Percentiles rank a stretch among this genome's conserved stretches.
These are phyloP conservation scores for Aureobasidium sp. DNA, from an alignment of 2,329 filamentous ascomycete species.

Conservation along the genomic window DNA sequence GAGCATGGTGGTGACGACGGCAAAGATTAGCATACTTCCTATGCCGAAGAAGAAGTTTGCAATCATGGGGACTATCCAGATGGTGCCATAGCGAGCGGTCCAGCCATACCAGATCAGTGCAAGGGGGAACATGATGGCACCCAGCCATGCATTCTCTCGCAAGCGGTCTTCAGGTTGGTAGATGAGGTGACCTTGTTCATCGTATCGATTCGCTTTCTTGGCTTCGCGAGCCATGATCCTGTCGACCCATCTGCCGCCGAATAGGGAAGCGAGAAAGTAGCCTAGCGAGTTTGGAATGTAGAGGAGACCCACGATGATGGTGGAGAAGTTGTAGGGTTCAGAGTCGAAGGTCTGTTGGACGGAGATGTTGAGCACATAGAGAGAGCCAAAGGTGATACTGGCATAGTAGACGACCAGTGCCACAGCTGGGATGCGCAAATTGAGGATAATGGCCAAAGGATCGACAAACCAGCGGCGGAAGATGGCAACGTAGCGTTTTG, in stretches of 20 bases:
- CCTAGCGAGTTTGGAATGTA: slow-evolving; percentile 71
- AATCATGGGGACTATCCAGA: slow-evolving; percentile 49
- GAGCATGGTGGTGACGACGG: slow-evolving; percentile 68
- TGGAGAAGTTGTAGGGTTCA: slow-evolving; percentile 59
- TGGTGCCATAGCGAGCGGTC: slow-evolving; percentile 54
- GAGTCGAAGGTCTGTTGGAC: slow-evolving; percentile 61
- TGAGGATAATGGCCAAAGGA: slow-evolving; percentile 61
- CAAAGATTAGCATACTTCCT: slow-evolving; percentile 71
- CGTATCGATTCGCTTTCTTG: slow-evolving; percentile 57
- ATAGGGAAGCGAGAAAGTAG: slow-evolving; percentile 59
- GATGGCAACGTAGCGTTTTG: slow-evolving; percentile 45
- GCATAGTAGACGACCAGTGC: slow-evolving; percentile 65
- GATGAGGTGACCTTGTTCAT: slow-evolving; percentile 56
- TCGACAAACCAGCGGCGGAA: slow-evolving; percentile 60
- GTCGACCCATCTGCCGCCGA: slow-evolving; percentile 73
- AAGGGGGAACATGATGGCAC: slow-evolving; percentile 59
- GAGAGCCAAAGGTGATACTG: slow-evolving; percentile 63
- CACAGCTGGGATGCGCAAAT: slow-evolving; percentile 67
- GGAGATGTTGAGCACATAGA: slow-evolving; percentile 72
- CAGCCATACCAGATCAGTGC: slow-evolving; percentile 72
- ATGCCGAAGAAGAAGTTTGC: slow-evolving; percentile 53
- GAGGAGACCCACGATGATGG: slow-evolving; percentile 62
- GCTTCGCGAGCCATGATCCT: slow-evolving; percentile 72
- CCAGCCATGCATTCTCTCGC: slow-evolving; percentile 73
- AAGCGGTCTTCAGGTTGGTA: slow-evolving; percentile 73